Evolutionary conservation across 768 basidiomycete genomes (phyloP).

Genomic region (Chalciporus chontae): DNA sequence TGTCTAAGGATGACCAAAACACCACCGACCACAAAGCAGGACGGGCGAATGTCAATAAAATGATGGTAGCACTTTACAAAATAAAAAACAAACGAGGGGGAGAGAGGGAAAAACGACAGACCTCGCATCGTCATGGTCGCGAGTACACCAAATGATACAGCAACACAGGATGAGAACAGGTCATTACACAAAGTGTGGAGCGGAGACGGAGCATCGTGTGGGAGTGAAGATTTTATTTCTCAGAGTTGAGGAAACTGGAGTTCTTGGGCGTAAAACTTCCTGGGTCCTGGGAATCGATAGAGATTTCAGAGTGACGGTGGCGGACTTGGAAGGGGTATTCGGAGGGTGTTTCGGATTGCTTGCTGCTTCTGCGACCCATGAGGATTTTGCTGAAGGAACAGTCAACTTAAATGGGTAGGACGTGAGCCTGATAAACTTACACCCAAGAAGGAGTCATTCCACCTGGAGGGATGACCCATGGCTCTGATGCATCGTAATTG

Average conservation of each 20-base stretch:
- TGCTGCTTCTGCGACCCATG: slow-evolving; percentile 9
- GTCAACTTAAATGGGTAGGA: neutral
- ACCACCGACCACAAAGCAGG: neutral
- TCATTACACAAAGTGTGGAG: neutral
- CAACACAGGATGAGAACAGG: neutral
- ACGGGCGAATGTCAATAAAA: neutral
- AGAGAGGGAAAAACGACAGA: slow-evolving; percentile 10
- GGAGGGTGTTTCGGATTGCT: neutral
- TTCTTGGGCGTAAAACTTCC: slow-evolving; percentile 22
- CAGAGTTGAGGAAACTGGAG: slow-evolving; percentile 26
- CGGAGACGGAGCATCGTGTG: neutral
- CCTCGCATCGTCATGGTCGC: slow-evolving; percentile 14
- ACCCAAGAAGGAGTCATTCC: slow-evolving; percentile 67
- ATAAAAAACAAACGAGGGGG: slow-evolving; percentile 16
- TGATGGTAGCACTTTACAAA: slow-evolving; percentile 19
- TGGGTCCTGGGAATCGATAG: slow-evolving; percentile 31
- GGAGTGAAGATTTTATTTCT: slow-evolving; percentile 19
- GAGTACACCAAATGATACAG: slow-evolving; percentile 11
- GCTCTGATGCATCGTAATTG: slow-evolving; percentile 60
- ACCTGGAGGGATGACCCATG: slow-evolving; percentile 71
- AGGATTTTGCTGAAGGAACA: slow-evolving; percentile 23
- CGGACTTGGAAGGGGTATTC: slow-evolving; percentile 33
- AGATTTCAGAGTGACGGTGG: slow-evolving; percentile 30
- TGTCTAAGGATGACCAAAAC: neutral
- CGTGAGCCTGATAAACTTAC: slow-evolving; percentile 35